phyloP scores from a whole-genome alignment of 352 stramenopile genomes.

The Phytophthora podocarpi region DNA sequence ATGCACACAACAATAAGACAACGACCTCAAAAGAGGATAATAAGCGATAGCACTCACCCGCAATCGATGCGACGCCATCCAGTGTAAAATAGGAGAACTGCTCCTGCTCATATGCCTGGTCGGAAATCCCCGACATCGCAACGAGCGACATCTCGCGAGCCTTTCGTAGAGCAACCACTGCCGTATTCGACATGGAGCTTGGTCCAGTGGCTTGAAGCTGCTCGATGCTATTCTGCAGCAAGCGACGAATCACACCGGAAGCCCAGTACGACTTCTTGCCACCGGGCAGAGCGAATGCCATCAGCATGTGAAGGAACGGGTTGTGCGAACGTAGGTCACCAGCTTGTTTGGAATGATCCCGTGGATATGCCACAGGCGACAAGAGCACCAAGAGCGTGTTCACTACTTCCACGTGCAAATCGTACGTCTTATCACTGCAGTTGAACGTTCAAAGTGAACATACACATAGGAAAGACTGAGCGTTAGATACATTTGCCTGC shows the following conservation, averaged over 20 bases:
- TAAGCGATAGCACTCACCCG: constrained; percentile 40
- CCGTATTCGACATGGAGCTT: constrained; percentile 39
- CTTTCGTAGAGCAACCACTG: constrained; percentile 47
- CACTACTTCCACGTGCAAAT: constrained; percentile 78
- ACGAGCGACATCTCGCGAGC: constrained; percentile 62
- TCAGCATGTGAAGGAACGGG: constrained; percentile 73
- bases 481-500: neutral
- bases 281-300: constrained; percentile 37
- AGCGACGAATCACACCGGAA: constrained; percentile 48
- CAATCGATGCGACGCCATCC: constrained; percentile 65
- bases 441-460: neutral
- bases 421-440: constrained; percentile 51
- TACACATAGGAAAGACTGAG: neutral
- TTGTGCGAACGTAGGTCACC: constrained; percentile 55
- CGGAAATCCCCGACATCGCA: constrained; percentile 55
- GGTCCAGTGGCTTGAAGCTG: constrained; percentile 42
- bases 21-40: neutral
- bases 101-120: constrained; percentile 52
- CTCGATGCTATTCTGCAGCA: constrained; percentile 72
- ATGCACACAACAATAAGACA: constrained; percentile 5
- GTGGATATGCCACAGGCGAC: constrained; percentile 65
- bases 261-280: constrained; percentile 59
- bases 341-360: constrained; percentile 52
- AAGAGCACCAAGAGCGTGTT: constrained; percentile 77
- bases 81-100: constrained; percentile 76